A percentile compares a stretch with the other conserved stretches of the same genome.
These are phyloP conservation scores for Gaertneriomyces sp. DNA, from an alignment of 192 early-diverging fungal genomes.

Conservation along the genomic window DNA sequence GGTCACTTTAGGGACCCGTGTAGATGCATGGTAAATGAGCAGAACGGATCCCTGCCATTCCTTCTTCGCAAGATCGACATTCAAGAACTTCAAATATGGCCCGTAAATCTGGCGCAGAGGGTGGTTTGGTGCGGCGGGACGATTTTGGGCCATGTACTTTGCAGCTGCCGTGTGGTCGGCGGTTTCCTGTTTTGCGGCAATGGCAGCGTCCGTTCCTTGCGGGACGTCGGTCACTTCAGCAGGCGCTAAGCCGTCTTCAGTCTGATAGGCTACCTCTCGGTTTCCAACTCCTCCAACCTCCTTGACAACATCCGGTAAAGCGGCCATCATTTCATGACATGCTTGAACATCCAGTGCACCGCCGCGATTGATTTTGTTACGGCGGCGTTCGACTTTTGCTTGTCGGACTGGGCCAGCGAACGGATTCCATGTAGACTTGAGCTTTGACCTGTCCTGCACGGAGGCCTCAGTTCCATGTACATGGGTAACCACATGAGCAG, in stretches of 20 bases:
- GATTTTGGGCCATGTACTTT: not conserved
- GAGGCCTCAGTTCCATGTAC: too few relatives aligned
- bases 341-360: constrained; percentile 9
- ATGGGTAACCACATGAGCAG: too few relatives aligned
- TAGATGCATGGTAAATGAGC: constrained; percentile 1
- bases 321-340: constrained; percentile 13
- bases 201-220: not conserved
- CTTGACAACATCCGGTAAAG: not conserved
- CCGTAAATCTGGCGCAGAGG: constrained; percentile 12
- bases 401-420: not conserved
- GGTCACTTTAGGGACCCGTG: not conserved
- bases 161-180: not conserved
- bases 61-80: constrained; percentile 7
- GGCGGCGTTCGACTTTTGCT: not conserved
- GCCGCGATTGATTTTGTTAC: constrained; percentile 5
- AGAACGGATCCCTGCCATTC: constrained; percentile 9
- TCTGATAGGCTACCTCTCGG: not conserved
- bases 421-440: not conserved
- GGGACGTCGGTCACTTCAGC: not conserved
- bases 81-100: constrained; percentile 5
- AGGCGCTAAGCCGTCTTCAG: not conserved
- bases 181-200: not conserved
- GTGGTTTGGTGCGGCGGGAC: not conserved
- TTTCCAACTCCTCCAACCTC: constrained; percentile 10
- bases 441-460: too few relatives aligned